Conservation (phyloP, 2,329 filamentous ascomycete genomes). For the Ophiocordyceps camponoti-leonardi region DNA sequence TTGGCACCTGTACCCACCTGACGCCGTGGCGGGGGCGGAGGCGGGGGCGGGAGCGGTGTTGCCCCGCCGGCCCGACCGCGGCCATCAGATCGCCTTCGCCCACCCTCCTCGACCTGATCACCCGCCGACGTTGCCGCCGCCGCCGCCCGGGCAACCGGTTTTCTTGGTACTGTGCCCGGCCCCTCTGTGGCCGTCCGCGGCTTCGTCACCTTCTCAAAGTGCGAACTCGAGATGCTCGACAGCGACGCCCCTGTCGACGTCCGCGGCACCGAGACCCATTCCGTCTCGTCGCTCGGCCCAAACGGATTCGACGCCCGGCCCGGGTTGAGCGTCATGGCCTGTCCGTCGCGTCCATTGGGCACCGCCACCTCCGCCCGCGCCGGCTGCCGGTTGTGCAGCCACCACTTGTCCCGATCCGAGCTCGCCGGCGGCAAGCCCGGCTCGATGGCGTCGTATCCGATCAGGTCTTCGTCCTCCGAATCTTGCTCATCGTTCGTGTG, state of each 20-base stretch:
- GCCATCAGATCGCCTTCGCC: conserved; percentile 1
- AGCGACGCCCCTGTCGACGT: conserved; percentile 34
- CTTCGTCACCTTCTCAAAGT: conserved; percentile 37
- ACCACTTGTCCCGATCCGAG: conserved; percentile 54
- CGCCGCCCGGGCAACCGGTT: not conserved
- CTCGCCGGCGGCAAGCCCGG: conserved; percentile 55
- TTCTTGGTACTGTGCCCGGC: not conserved
- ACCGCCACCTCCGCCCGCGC: conserved; percentile 57
- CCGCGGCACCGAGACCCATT: conserved; percentile 60
- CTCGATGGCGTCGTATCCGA: conserved; percentile 69
- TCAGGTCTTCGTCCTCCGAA: conserved; percentile 62
- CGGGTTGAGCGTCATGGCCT: conserved; percentile 51
- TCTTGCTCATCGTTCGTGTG: conserved; percentile 33
- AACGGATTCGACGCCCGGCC: conserved; percentile 71
- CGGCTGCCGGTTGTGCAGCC: conserved; percentile 53
- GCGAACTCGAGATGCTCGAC: conserved; percentile 40
- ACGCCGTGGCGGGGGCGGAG: conserved; percentile 27
- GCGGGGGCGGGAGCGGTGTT: conserved; percentile 16
- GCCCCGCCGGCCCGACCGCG: conserved; percentile 7
- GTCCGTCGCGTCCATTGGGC: conserved; percentile 32
- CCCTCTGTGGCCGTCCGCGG: not conserved
- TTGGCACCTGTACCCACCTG: conserved; percentile 16
- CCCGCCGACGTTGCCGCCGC: not conserved
- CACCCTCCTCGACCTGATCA: not conserved
- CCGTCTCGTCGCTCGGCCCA: conserved; percentile 51